phyloP scores from a whole-genome alignment of 805 yeast species.

The Monosporozyma solicola region DNA sequence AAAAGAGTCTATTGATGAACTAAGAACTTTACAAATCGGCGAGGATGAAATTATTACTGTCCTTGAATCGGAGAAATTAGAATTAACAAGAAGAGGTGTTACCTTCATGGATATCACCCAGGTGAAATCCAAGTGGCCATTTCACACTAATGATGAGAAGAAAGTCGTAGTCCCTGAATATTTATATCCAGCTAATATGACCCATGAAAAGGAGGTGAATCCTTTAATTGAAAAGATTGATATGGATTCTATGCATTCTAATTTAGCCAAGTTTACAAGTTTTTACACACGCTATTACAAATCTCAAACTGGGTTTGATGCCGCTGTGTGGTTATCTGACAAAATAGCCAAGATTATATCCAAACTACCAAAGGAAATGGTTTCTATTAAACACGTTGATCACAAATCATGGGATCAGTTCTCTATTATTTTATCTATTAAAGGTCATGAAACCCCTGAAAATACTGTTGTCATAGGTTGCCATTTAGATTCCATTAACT shows the following conservation, averaged over 20 bases:
- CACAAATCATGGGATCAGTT: conserved; percentile 73
- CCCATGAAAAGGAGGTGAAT: conserved; percentile 33
- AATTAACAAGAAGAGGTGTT: conserved; percentile 38
- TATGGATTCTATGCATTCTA: conserved; percentile 38
- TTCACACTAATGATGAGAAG: conserved; percentile 13
- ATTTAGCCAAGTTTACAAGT: conserved; percentile 54
- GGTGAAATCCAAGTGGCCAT: conserved; percentile 8
- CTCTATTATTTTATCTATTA: conserved; percentile 59
- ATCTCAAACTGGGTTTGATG: conserved; percentile 56
- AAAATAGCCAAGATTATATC: conserved; percentile 31
- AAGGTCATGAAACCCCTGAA: conserved; percentile 37
- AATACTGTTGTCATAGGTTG: conserved; percentile 68
- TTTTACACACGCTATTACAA: conserved; percentile 73
- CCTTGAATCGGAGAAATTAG: conserved; percentile 37
- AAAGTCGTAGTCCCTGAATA: conserved; percentile 24
- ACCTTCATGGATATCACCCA: conserved; percentile 60
- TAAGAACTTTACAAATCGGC: conserved; percentile 20
- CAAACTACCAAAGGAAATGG: conserved; percentile 27
- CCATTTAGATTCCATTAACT: conserved; percentile 79
- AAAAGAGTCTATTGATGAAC: neutral
- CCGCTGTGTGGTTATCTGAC: conserved; percentile 60
- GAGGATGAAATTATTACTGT: conserved; percentile 22
- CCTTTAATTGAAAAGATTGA: conserved; percentile 38
- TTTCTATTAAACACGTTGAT: conserved; percentile 40
- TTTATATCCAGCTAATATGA: conserved; percentile 43